Evolutionary conservation across 2,329 filamentous ascomycete species (phyloP), one percentile per base, ranked within the genome.

Genomic region (Myriangium duriaei): DNA sequence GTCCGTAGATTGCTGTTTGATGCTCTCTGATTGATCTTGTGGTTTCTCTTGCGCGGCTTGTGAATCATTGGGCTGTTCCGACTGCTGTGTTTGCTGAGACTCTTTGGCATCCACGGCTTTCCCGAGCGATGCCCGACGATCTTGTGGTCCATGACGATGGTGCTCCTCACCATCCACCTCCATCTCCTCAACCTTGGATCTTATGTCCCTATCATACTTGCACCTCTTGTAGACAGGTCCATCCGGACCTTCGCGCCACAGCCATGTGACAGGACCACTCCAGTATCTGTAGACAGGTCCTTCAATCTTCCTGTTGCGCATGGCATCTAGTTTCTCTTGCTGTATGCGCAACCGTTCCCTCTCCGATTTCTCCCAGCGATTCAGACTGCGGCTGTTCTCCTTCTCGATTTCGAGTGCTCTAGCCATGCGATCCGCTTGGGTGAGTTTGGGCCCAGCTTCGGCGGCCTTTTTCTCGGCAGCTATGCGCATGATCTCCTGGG

Each of bases 351-450:
- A 81, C 42, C 88, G 76, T 55, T 81, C 77, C 60, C 85, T 86
- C 62, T 98, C 91, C 5, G 85, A 83, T 57, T 85, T 81, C 58
- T 96, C 87, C 87, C 88, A 96, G 40, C 84, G 72, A 53, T 88
- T 95, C 52, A 94, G 63, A 58, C 81, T 96, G 68, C 84, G 92
- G 49, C 80, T 74, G 58, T 98, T 95, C 50, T 79, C 70, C 58
- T 81, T 80, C 60, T 96, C 91, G 5, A 92, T 79, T 37, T 78
- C 64, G 12, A 79, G 83, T 1, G 87, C 87, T 59, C 93, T 84
- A 17, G 75, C 78, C 17, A 95, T 68, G 26, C 84, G 74, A 55
- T 94, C 79, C 24, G 74, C 83, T 58, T 94, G 87, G 5, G 45
- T 47, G 11, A 45, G 33, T 17, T 42, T 36, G 11, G 43, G 43